Conservation (phyloP, 805 yeast genomes). For the Ogataea naganishii region DNA sequence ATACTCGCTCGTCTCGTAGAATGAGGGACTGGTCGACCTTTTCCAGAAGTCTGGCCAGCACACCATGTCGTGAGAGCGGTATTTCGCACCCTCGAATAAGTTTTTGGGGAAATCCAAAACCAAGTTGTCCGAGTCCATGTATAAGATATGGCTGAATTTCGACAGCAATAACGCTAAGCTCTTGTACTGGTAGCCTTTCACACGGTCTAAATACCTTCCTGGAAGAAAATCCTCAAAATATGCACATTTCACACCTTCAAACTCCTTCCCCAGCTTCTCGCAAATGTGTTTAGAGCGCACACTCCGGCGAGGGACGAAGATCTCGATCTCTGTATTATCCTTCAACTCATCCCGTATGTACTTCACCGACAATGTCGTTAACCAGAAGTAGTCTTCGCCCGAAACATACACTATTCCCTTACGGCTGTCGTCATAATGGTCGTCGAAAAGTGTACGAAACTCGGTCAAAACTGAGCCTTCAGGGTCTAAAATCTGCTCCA, state of each 20-base stretch:
- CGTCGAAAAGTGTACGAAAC: slow-evolving; percentile 5
- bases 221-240: slow-evolving; percentile 28
- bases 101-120: slow-evolving; percentile 30
- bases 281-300: slow-evolving; percentile 38
- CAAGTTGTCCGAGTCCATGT: slow-evolving; percentile 42
- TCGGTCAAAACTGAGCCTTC: slow-evolving; percentile 8
- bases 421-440: slow-evolving; percentile 7
- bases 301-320: slow-evolving; percentile 32
- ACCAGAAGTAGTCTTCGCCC: slow-evolving; percentile 20
- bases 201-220: slow-evolving; percentile 2
- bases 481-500: slow-evolving; percentile 9
- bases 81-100: slow-evolving; percentile 36
- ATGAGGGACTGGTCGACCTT: slow-evolving; percentile 51
- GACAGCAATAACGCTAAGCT: slow-evolving; percentile 40
- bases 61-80: slow-evolving; percentile 35
- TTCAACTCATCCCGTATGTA: slow-evolving; percentile 17
- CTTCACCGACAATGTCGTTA: slow-evolving; percentile 22
- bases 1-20: slow-evolving; percentile 32
- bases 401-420: slow-evolving; percentile 23
- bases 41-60: slow-evolving; percentile 68
- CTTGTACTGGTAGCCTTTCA: slow-evolving; percentile 38
- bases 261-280: slow-evolving; percentile 29
- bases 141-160: slow-evolving; percentile 34
- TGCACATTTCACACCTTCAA: slow-evolving; percentile 31
- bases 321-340: slow-evolving; percentile 34